Evolutionary conservation across 2,329 filamentous ascomycete species (phyloP).

Genomic region (Catunica adiposa): DNA sequence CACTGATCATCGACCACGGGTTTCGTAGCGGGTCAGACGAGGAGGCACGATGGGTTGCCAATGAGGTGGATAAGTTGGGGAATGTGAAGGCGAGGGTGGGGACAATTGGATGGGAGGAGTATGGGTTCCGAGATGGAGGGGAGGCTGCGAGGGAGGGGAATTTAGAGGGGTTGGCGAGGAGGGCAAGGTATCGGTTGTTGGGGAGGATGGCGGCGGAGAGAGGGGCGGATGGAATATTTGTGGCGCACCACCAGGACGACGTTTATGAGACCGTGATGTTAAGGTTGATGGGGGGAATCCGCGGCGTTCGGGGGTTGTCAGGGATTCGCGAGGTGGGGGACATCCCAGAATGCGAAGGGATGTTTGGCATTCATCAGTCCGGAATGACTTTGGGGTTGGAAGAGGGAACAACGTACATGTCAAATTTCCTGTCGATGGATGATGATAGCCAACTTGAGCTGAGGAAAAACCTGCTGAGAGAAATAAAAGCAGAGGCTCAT

Average conservation of each 20-base stretch:
- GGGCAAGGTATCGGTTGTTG: constrained; percentile 54
- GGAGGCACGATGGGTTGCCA: constrained; percentile 35
- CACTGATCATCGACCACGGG: constrained; percentile 40
- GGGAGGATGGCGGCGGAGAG: constrained; percentile 40
- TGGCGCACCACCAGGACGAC: constrained; percentile 82
- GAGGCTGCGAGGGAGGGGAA: constrained; percentile 32
- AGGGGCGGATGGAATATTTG: constrained; percentile 44
- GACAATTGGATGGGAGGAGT: constrained; percentile 19
- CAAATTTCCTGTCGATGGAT: too few species aligned
- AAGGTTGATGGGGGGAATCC: constrained; percentile 52
- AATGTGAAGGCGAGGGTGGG: constrained; percentile 19
- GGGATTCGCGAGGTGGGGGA: constrained; percentile 49
- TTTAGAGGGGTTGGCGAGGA: constrained; percentile 63
- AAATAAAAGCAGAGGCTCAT: too few species aligned
- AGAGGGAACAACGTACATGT: too few species aligned
- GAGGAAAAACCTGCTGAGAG: too few species aligned
- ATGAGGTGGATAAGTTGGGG: constrained; percentile 23
- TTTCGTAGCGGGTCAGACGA: constrained; percentile 33
- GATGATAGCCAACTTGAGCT: too few species aligned
- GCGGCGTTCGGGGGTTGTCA: constrained; percentile 45
- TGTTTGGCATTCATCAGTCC: constrained; percentile 55
- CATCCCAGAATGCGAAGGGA: constrained; percentile 71
- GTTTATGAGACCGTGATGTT: constrained; percentile 80
- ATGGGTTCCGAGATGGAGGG: background rate
- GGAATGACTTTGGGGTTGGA: constrained; percentile 27